Conservation (phyloP, 2,329 filamentous ascomycete genomes). For the Zelopaecilomyces penicillatus region DNA sequence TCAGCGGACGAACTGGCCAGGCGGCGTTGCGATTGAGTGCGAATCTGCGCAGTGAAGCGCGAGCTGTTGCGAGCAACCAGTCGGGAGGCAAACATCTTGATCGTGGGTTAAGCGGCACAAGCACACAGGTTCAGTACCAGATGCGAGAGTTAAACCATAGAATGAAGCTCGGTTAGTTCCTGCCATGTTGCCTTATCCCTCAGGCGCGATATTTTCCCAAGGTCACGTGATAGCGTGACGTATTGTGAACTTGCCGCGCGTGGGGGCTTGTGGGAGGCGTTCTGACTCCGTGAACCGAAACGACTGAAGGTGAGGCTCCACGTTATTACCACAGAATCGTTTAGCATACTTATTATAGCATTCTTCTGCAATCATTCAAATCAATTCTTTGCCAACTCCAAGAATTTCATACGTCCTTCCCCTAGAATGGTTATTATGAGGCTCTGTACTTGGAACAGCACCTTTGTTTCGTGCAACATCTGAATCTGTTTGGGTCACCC, state of each 20-base stretch:
- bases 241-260: background rate
- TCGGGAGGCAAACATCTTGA: conserved; percentile 57
- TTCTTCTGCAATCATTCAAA: background rate
- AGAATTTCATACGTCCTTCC: no score
- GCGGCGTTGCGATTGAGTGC: conserved; percentile 57
- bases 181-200: conserved; percentile 23
- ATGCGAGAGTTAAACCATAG: conserved; percentile 25
- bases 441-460: background rate
- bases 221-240: conserved; percentile 24
- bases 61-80: conserved; percentile 52
- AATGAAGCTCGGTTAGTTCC: conserved; percentile 25
- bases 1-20: conserved; percentile 66
- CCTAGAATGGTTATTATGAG: no score
- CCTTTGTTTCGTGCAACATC: background rate
- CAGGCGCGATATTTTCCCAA: conserved; percentile 13
- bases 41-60: conserved; percentile 54
- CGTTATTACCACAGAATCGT: no score
- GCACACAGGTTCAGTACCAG: conserved; percentile 7
- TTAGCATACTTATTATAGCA: background rate
- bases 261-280: no score
- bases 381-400: no score
- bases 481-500: background rate
- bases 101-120: conserved; percentile 13
- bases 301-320: no score
- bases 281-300: conserved; percentile 10